Percentiles rank a stretch among this genome's conserved stretches.
Conservation (phyloP, 225 moss, liverwort and hornwort species). For the Ulota crispa region DNA sequence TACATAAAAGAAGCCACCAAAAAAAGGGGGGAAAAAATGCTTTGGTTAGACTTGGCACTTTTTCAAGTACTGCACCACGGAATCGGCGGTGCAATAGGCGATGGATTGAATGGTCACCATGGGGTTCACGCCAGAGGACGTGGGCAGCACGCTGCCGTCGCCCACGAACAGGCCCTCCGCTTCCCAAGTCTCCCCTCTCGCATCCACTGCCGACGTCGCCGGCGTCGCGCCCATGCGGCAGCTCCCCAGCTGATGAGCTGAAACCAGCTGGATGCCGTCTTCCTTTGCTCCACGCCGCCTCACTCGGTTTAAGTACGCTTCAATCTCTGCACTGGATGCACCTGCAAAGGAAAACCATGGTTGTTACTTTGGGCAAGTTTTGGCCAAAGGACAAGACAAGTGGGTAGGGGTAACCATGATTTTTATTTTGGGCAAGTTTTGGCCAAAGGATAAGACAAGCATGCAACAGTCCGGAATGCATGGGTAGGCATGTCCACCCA, state of each 20-base stretch:
- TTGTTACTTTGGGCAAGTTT: no score
- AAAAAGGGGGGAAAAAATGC: no score
- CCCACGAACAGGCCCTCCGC: slow-evolving; percentile 73
- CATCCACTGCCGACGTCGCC: slow-evolving; percentile 56
- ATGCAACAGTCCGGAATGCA: no score
- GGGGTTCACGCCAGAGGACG: slow-evolving; percentile 82
- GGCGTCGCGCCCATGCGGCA: slow-evolving; percentile 78
- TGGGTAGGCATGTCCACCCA: no score
- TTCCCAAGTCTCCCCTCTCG: slow-evolving; percentile 75
- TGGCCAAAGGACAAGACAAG: no score
- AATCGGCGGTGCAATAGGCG: slow-evolving; percentile 71
- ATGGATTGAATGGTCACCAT: slow-evolving; percentile 93
- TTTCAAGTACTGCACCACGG: slow-evolving; percentile 49
- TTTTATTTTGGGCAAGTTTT: no score
- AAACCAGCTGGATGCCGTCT: slow-evolving; percentile 39
- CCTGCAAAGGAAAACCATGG: not conserved
- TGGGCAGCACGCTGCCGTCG: slow-evolving; percentile 85
- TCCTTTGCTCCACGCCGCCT: slow-evolving; percentile 34
- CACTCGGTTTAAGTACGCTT: slow-evolving; percentile 43
- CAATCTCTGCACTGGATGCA: slow-evolving; percentile 34
- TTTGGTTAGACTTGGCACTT: not conserved
- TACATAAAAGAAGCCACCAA: no score
- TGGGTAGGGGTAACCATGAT: no score
- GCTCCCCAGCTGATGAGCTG: slow-evolving; percentile 87
- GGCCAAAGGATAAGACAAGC: no score